Conservation (phyloP, 2,329 filamentous ascomycete genomes). For the Colletotrichum musicola region DNA sequence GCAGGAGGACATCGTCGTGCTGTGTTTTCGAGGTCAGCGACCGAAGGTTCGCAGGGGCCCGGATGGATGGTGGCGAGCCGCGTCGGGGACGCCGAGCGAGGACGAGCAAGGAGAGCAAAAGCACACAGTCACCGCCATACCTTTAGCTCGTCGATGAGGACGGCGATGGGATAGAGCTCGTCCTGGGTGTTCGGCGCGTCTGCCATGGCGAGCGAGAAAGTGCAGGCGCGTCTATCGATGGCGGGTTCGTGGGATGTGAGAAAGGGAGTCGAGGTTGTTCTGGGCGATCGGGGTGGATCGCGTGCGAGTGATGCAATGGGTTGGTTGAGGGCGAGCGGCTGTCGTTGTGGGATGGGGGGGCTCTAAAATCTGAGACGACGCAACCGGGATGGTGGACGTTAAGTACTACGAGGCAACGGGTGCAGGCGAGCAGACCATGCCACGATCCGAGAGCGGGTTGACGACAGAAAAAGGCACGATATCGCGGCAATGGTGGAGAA, state of each 20-base stretch:
- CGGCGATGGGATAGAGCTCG: slow-evolving; percentile 99
- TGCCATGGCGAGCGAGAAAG: slow-evolving; percentile 76
- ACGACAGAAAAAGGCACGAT: slow-evolving; percentile 26
- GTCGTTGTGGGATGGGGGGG: slow-evolving; percentile 39
- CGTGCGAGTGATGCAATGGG: slow-evolving; percentile 48
- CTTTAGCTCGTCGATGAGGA: slow-evolving; percentile 99
- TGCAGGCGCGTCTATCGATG: slow-evolving; percentile 47
- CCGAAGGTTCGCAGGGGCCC: slow-evolving; percentile 35
- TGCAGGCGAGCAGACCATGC: slow-evolving; percentile 37
- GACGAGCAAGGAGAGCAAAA: slow-evolving; percentile 14
- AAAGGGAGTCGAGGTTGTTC: slow-evolving; percentile 30
- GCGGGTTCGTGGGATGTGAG: slow-evolving; percentile 27
- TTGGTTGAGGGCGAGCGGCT: slow-evolving; percentile 36
- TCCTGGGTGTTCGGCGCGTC: slow-evolving; percentile 91
- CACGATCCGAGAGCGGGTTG: slow-evolving; percentile 34
- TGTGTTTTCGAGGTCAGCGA: slow-evolving; percentile 57
- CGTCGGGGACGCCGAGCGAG: slow-evolving; percentile 17
- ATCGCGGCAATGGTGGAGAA: slow-evolving; percentile 33
- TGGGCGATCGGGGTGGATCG: slow-evolving; percentile 44
- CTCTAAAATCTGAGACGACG: slow-evolving; percentile 40
- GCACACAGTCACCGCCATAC: slow-evolving; percentile 62
- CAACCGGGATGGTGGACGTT: slow-evolving; percentile 34
- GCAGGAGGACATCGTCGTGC: slow-evolving; percentile 98
- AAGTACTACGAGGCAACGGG: slow-evolving; percentile 28
- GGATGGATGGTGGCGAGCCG: slow-evolving; percentile 38